A percentile compares a stretch with the other conserved stretches of the same genome.
phyloP scores from a whole-genome alignment of 768 basidiomycete species.

The Ramaria rubella region DNA sequence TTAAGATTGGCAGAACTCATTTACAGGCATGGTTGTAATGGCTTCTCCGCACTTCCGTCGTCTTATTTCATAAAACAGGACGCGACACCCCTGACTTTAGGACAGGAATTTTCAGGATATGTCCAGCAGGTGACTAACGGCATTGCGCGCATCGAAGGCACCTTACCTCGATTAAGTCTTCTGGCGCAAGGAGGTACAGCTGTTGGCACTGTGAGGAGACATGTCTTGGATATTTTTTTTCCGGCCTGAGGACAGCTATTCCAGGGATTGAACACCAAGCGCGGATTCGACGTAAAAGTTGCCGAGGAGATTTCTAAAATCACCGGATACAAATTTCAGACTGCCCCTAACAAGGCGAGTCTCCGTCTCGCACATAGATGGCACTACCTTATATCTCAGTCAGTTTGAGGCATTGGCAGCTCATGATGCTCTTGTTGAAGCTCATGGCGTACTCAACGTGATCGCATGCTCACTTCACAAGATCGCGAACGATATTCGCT shows the following conservation, averaged over 20 bases:
- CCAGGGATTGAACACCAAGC: slow-evolving; percentile 93
- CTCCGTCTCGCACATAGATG: not conserved
- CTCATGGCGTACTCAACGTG: slow-evolving; percentile 94
- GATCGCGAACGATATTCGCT: slow-evolving; percentile 98
- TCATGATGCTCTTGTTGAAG: slow-evolving; percentile 97
- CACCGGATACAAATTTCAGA: slow-evolving; percentile 86
- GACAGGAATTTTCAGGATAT: slow-evolving; percentile 98
- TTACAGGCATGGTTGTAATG: slow-evolving; percentile 50
- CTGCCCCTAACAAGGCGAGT: slow-evolving; percentile 92
- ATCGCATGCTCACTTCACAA: slow-evolving; percentile 98
- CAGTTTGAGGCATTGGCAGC: slow-evolving; percentile 96
- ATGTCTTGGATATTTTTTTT: not conserved
- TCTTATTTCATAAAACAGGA: slow-evolving; percentile 44
- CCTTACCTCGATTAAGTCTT: slow-evolving; percentile 77
- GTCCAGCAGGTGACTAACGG: slow-evolving; percentile 91
- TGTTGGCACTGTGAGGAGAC: slow-evolving; percentile 78
- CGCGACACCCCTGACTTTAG: slow-evolving; percentile 94
- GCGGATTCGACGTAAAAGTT: slow-evolving; percentile 92
- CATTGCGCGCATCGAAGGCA: slow-evolving; percentile 74
- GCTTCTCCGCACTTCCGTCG: not conserved
- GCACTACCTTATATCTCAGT: slow-evolving; percentile 1
- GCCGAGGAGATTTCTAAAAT: slow-evolving; percentile 88
- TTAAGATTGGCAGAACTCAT: slow-evolving; percentile 98
- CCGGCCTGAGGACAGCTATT: slow-evolving; percentile 4
- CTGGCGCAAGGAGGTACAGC: slow-evolving; percentile 98